Base-by-base conservation (phyloP, 306 rosid genomes). In the Sindora glabra region DNA sequence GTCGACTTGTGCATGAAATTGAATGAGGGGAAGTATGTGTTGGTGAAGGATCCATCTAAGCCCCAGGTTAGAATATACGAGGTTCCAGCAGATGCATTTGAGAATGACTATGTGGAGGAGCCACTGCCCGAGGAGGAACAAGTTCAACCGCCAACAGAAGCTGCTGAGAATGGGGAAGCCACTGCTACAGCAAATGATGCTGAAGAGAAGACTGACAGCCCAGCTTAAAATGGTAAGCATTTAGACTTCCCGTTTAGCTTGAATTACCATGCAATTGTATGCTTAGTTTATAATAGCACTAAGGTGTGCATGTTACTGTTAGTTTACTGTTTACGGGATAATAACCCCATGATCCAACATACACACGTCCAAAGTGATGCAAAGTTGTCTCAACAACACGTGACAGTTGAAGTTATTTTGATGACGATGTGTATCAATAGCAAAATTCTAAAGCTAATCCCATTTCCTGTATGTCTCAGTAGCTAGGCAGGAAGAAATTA, bases 31-130 rank as follows among this genome's bases (percentile, higher is more conserved):
- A 88, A 88, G 70, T 91, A 91, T 64, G 95, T 91, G 19, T 74
- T 91, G 22, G 96, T 91, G 44, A 91, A 91, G 81, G 96, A 91
- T 63, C 98, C 96, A 3, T 54, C 92, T 3, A 91, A 91, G 76
- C 98, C 98, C 0, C 96, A 91, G 60, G 95, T 91, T 76, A 83
- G 98, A 72, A 91, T 91, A 64, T 91, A 91, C 59, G 95, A 91
- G 74, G 96, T 91, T 67, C 96, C 98, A 0, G 73, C 75, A 0
- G 95, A 91, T 78, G 95, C 98, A 0, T 91, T 91, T 70, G 96
- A 91, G 68, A 91, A 91, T 23, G 98, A 91, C 71, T 91, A 91
- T 52, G 95, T 85, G 50, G 98, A 91, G 79, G 98, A 91, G 67
- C 98, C 98, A 1, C 77, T 91, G 25, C 96, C 98, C 0, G 98